Conservation (phyloP, 805 yeast genomes). For the Nakazawaea ishiwadae region DNA sequence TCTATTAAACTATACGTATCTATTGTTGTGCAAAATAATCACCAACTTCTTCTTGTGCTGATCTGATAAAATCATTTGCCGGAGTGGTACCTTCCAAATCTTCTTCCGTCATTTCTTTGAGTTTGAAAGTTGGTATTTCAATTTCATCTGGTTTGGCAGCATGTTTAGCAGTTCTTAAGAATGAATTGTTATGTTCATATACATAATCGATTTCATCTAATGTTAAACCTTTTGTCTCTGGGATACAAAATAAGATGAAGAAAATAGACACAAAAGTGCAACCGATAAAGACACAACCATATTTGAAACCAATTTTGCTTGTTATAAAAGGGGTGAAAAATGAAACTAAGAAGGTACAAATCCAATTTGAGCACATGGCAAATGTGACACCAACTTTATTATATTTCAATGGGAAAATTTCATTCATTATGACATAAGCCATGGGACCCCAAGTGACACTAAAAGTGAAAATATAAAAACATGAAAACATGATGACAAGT, state of each 20-base stretch:
- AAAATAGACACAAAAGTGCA: conserved; percentile 31
- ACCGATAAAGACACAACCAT: conserved; percentile 47
- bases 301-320: conserved; percentile 49
- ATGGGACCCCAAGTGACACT: conserved; percentile 60
- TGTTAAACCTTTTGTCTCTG: conserved; percentile 32
- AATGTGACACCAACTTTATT: conserved; percentile 31
- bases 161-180: neutral
- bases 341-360: conserved; percentile 45
- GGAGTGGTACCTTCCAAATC: no score
- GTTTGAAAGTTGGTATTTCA: neutral
- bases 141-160: neutral
- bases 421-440: conserved; percentile 40
- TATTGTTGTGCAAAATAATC: no score
- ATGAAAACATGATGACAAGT: conserved; percentile 52
- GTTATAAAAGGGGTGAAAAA: conserved; percentile 65
- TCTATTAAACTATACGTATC: no score
- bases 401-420: conserved; percentile 36
- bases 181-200: conserved; percentile 20
- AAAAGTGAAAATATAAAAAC: conserved; percentile 44
- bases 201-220: conserved; percentile 53
- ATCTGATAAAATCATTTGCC: no score
- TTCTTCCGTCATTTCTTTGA: neutral
- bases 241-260: conserved; percentile 24
- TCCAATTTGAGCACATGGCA: conserved; percentile 12
- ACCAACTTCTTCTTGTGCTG: no score